Evolutionary conservation across 306 rosid genomes (phyloP).

Genomic region (Vigna trinervia): DNA sequence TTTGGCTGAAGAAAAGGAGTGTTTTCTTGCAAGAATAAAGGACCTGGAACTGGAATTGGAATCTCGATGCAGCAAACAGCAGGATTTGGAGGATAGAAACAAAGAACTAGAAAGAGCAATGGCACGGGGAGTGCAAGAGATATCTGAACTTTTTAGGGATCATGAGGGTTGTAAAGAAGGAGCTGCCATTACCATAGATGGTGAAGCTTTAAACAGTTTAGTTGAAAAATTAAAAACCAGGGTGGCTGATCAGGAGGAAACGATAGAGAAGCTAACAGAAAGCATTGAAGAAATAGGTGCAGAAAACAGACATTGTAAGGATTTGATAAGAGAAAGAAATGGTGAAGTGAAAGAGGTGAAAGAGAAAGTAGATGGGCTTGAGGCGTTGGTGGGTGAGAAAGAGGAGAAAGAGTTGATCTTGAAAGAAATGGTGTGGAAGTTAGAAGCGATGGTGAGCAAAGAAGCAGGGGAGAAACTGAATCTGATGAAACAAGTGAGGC

Average conservation of each 20-base stretch:
- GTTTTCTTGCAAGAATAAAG: conserved; percentile 42
- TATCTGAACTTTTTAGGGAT: conserved; percentile 32
- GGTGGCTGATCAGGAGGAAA: conserved; percentile 51
- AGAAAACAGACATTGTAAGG: conserved; percentile 27
- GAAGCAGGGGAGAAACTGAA: conserved; percentile 73
- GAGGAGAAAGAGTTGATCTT: conserved; percentile 52
- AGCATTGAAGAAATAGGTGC: conserved; percentile 31
- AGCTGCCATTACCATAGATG: conserved; percentile 42
- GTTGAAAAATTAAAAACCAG: conserved; percentile 39
- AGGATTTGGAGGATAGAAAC: conserved; percentile 49
- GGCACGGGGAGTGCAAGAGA: conserved; percentile 42
- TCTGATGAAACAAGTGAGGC: conserved; percentile 47
- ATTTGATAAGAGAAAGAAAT: conserved; percentile 48
- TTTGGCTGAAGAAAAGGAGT: conserved; percentile 47
- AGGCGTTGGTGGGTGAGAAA: conserved; percentile 42
- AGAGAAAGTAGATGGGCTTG: conserved; percentile 40
- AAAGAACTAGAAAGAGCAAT: conserved; percentile 39
- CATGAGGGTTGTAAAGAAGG: conserved; percentile 26
- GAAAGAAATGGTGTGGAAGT: conserved; percentile 61
- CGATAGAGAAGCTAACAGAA: conserved; percentile 48
- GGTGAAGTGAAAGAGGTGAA: conserved; percentile 40
- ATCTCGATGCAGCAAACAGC: conserved; percentile 45
- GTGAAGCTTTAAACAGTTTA: conserved; percentile 24
- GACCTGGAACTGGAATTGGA: conserved; percentile 59
- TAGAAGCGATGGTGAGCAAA: conserved; percentile 65